phyloP scores from a whole-genome alignment of 2,329 filamentous ascomycete species.

The Elsinoe arachidis region DNA sequence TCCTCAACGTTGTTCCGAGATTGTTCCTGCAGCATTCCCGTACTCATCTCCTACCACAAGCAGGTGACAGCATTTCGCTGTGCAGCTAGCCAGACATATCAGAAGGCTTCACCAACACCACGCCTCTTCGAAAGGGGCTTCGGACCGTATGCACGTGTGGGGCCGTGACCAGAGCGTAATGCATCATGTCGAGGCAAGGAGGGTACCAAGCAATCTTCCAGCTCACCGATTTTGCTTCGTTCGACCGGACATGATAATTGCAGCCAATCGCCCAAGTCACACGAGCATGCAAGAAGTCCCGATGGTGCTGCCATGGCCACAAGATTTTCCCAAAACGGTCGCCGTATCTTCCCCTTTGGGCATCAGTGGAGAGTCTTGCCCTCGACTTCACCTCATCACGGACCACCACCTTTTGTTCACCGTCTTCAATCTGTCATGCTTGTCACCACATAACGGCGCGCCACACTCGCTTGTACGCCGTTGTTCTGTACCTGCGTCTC shows the following conservation, averaged over 20 bases:
- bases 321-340: background rate
- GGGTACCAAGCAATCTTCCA: background rate
- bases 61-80: too few species aligned
- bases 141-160: background rate
- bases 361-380: background rate
- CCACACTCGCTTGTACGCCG: slow-evolving; percentile 4
- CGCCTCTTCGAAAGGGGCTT: slow-evolving; percentile 1
- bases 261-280: background rate
- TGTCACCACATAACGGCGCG: slow-evolving; percentile 6
- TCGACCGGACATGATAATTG: background rate
- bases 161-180: background rate
- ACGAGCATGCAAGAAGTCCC: background rate
- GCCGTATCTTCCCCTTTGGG: slow-evolving; percentile 1
- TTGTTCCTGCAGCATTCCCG: slow-evolving; percentile 7
- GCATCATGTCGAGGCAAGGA: background rate
- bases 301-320: background rate
- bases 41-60: background rate
- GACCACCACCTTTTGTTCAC: slow-evolving; percentile 1
- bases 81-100: background rate
- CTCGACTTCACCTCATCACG: slow-evolving; percentile 9
- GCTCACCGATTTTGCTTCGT: background rate
- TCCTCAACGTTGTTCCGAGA: slow-evolving; percentile 9
- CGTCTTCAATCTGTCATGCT: slow-evolving; percentile 10
- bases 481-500: background rate
- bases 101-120: background rate